Evolutionary conservation across 2,329 filamentous ascomycete genomes (phyloP).

Genomic region (Penicillium psychrosexuale): DNA sequence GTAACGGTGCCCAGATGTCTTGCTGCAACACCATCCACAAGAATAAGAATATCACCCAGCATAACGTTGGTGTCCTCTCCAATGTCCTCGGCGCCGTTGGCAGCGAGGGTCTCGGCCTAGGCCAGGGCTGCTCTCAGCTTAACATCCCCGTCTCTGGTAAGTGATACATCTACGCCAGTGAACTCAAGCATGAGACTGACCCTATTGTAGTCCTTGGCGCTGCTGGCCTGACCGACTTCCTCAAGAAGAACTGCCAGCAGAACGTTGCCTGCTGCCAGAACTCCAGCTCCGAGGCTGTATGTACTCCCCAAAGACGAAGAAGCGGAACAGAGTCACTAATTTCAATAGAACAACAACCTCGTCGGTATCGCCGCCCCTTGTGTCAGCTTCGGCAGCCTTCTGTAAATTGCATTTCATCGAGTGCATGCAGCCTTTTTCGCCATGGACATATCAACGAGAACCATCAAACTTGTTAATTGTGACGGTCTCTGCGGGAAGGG

Average conservation of each 20-base stretch:
- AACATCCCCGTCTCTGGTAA: conserved; percentile 30
- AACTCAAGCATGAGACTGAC: background rate
- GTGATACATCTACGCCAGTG: background rate
- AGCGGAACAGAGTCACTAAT: conserved; percentile 4
- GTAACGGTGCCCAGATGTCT: conserved; percentile 23
- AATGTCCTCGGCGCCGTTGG: conserved; percentile 27
- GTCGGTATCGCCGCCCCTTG: conserved; percentile 32
- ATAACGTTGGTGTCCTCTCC: conserved; percentile 22
- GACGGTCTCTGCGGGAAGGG: conserved; percentile 1
- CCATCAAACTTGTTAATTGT: background rate
- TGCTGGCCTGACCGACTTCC: conserved; percentile 16
- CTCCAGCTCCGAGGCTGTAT: conserved; percentile 21
- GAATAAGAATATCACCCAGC: conserved; percentile 19
- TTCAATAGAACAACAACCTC: conserved; percentile 24
- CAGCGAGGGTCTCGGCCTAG: conserved; percentile 28
- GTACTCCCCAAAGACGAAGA: background rate
- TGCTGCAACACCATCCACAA: conserved; percentile 34
- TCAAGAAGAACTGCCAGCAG: conserved; percentile 32
- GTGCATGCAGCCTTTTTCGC: background rate
- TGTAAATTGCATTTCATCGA: conserved; percentile 23
- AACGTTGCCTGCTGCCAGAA: conserved; percentile 34
- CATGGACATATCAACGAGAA: background rate
- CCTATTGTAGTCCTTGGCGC: conserved; percentile 14
- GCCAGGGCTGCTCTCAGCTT: conserved; percentile 27
- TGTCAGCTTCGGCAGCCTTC: conserved; percentile 29